These are phyloP conservation scores for Phytopythium sindhum DNA, from an alignment of 352 stramenopile genomes.

Conservation along the genomic window DNA sequence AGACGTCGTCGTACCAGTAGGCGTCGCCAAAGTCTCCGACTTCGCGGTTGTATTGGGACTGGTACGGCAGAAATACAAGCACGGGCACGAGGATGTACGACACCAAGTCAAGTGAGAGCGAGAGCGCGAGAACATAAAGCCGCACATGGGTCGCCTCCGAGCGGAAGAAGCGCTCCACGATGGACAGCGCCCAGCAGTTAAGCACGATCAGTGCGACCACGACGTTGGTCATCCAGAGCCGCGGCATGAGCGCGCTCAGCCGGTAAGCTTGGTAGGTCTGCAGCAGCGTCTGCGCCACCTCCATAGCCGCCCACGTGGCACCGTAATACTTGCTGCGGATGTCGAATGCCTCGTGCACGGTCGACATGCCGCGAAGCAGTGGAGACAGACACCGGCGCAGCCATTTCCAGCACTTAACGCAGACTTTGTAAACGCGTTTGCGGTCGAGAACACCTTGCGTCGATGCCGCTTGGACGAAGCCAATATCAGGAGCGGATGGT, in stretches of 20 bases:
- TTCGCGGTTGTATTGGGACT: slow-evolving; percentile 8
- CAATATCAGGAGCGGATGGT: not conserved
- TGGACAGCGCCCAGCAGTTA: slow-evolving; percentile 24
- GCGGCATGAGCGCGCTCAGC: slow-evolving; percentile 24
- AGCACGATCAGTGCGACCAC: slow-evolving; percentile 20
- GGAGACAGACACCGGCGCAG: not conserved
- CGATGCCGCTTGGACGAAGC: not conserved
- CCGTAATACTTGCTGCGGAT: slow-evolving; percentile 10
- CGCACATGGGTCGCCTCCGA: slow-evolving; percentile 6
- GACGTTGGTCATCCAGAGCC: slow-evolving; percentile 13
- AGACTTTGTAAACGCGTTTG: not conserved
- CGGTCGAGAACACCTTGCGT: not conserved
- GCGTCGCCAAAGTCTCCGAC: slow-evolving; percentile 12
- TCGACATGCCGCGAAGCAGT: not conserved
- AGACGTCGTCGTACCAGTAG: slow-evolving; percentile 25
- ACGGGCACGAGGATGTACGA: slow-evolving; percentile 16
- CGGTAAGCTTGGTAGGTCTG: slow-evolving; percentile 23
- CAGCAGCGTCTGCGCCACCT: slow-evolving; percentile 19
- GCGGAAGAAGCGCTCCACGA: slow-evolving; percentile 10
- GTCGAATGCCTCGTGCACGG: not conserved
- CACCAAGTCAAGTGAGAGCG: slow-evolving; percentile 22
- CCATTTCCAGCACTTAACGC: not conserved
- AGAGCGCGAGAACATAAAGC: slow-evolving; percentile 13
- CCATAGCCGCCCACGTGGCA: slow-evolving; percentile 6
- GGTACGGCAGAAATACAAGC: slow-evolving; percentile 12